Evolutionary conservation across 768 basidiomycete genomes (phyloP).

Genomic region (Lentinula sp.): DNA sequence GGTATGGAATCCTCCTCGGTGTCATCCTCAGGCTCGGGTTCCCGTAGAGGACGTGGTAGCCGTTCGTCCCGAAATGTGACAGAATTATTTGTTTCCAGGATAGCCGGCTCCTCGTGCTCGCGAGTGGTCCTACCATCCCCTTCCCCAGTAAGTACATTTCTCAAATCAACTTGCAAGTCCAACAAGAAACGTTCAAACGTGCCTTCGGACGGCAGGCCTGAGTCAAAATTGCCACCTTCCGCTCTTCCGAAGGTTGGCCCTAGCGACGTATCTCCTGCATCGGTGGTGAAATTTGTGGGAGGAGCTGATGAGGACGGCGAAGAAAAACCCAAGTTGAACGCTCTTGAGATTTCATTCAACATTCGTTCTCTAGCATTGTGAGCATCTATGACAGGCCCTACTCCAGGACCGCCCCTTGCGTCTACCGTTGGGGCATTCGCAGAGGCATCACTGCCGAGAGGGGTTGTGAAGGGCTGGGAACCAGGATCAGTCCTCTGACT

Average conservation of each 20-base stretch:
- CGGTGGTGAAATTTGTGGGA: neutral
- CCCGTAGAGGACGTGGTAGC: slow-evolving; percentile 1
- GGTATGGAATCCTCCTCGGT: slow-evolving; percentile 19
- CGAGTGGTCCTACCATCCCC: neutral
- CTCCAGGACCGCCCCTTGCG: neutral
- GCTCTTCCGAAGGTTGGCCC: neutral
- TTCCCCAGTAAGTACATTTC: slow-evolving; percentile 44
- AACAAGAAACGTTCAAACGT: slow-evolving; percentile 80
- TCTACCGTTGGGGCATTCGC: neutral
- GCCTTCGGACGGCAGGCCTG: slow-evolving; percentile 42
- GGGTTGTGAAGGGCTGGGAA: too few relatives aligned
- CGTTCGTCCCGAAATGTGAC: neutral
- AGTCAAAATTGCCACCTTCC: neutral
- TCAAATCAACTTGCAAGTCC: slow-evolving; percentile 70
- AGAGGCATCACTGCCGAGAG: neutral
- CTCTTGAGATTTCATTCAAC: slow-evolving; percentile 77
- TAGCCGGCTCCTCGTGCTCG: slow-evolving; percentile 16
- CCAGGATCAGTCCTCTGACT: neutral
- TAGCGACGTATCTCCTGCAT: neutral
- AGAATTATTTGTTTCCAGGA: neutral
- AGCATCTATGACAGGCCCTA: neutral
- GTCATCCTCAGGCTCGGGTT: slow-evolving; percentile 6
- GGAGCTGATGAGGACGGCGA: slow-evolving; percentile 19
- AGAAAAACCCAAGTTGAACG: slow-evolving; percentile 66
- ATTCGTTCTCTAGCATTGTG: slow-evolving; percentile 60